These are phyloP conservation scores for Stemphylium lycopersici DNA, from an alignment of 2,329 filamentous ascomycete genomes.

Conservation along the genomic window DNA sequence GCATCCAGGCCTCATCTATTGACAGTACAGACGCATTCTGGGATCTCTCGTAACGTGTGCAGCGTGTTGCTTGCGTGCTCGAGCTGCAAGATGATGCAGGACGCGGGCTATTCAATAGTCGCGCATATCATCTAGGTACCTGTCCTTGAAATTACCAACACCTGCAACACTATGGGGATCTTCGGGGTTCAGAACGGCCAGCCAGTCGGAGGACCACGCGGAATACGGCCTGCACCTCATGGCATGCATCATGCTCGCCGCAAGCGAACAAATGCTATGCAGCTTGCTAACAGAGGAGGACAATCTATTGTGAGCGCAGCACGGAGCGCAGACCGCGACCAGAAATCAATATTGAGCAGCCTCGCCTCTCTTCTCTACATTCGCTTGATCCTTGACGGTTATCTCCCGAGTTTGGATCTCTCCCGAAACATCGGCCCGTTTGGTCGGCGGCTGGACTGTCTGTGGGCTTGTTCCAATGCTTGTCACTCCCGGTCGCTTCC, in stretches of 20 bases:
- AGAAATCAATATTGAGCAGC: slow-evolving; percentile 10
- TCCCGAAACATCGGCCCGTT: slow-evolving; percentile 24
- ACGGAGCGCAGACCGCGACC: slow-evolving; percentile 14
- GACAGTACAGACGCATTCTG: not conserved
- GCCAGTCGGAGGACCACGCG: slow-evolving; percentile 10
- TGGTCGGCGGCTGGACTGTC: slow-evolving; percentile 2
- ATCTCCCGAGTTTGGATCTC: slow-evolving; percentile 25
- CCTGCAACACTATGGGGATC: slow-evolving; percentile 30
- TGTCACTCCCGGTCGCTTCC: slow-evolving; percentile 5
- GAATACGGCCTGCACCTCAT: slow-evolving; percentile 14
- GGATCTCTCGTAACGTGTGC: slow-evolving; percentile 15
- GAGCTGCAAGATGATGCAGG: slow-evolving; percentile 34
- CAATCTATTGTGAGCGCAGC: slow-evolving; percentile 34
- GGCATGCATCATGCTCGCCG: slow-evolving; percentile 16
- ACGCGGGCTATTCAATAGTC: slow-evolving; percentile 17
- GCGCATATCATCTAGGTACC: slow-evolving; percentile 7
- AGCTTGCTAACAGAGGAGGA: slow-evolving; percentile 17
- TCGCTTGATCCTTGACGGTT: slow-evolving; percentile 20
- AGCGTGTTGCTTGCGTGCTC: slow-evolving; percentile 1
- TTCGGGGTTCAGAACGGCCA: slow-evolving; percentile 23
- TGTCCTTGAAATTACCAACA: slow-evolving; percentile 24
- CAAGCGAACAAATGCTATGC: slow-evolving; percentile 25
- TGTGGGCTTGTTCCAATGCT: slow-evolving; percentile 9
- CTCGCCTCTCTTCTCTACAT: slow-evolving; percentile 12
- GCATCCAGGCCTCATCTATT: slow-evolving; percentile 4